phyloP scores from a whole-genome alignment of 371 early-diverging fungal species.

The Mucor ambiguus region DNA sequence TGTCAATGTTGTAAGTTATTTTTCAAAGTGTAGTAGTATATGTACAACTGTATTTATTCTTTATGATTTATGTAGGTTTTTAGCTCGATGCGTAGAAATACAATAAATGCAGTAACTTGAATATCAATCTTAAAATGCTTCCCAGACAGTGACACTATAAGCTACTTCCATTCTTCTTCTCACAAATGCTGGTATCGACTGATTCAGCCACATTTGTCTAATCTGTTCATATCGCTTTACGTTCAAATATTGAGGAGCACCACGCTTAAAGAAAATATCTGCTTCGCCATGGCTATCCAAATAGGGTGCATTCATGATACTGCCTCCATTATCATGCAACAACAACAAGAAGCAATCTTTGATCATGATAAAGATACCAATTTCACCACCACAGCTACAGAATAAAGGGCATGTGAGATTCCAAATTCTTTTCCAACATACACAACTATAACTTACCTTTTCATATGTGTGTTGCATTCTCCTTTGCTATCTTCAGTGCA shows the following conservation, averaged over 20 bases:
- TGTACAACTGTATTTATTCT: not conserved
- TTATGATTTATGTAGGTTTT: constrained; percentile 5
- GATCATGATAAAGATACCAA: constrained; percentile 88
- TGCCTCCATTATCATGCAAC: constrained; percentile 81
- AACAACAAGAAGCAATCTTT: constrained; percentile 83
- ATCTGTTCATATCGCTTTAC: constrained; percentile 88
- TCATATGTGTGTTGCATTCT: constrained; percentile 91
- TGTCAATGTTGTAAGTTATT: constrained; percentile 49
- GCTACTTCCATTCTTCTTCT: constrained; percentile 83
- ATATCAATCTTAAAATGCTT: constrained; percentile 18
- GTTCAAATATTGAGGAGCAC: constrained; percentile 87
- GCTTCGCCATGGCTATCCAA: constrained; percentile 95
- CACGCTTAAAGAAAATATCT: constrained; percentile 63
- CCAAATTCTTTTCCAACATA: not conserved
- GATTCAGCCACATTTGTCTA: constrained; percentile 81
- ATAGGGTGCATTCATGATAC: constrained; percentile 90
- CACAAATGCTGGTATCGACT: constrained; percentile 84
- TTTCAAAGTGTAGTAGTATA: not conserved
- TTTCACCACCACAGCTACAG: constrained; percentile 87
- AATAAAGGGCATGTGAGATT: not conserved
- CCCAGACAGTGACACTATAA: constrained; percentile 40
- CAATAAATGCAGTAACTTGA: not conserved
- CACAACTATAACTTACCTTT: constrained; percentile 49
- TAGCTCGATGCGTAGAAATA: not conserved
- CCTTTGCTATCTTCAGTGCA: constrained; percentile 85